Evolutionary conservation across 2,329 filamentous ascomycete genomes (phyloP), one percentile per base, ranked within the genome.

Genomic region (Penicillium sp.): DNA sequence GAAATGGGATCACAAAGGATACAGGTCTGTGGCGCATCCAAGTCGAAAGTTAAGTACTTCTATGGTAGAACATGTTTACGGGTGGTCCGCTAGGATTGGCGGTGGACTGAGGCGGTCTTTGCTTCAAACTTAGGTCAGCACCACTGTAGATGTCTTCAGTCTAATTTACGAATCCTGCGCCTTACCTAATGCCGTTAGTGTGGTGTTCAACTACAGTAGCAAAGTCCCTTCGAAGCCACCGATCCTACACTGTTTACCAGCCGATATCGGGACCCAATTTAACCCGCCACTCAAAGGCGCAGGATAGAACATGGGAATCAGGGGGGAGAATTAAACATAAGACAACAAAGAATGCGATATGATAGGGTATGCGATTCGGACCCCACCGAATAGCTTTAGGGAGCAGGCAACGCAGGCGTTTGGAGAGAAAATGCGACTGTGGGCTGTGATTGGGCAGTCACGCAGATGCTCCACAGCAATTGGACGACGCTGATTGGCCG

Each of bases 401-500:
- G 11, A 15, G 15, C 33, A 18, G 33, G 33, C 33, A 18, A 40
- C 18, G 9, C 18, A 22, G 18, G 18, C n/a, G 37, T 22, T 22
- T 8, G 18, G 37, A 40, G 8, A 18, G n/a, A 9, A 37, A 11
- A 37, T 18, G 6, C n/a, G 7, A 9, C 3, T 37, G 3, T 9
- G n/a, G 8, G 15, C n/a, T 2, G 3, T 37, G n/a, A 37, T 37
- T 37, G 33, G 33, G 15, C 9, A 3, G 7, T 18, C 4, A 18
- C 2, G 11, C 0, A 37, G 4, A 7, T 9, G n/a, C 7, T 27
- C 25, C 43, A 45, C 14, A 20, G 6, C 18, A 9, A 3, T 11
- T 1, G 18, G 1, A 18, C 46, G 22, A 26, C 18, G 20, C 22
- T 49, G 27, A 53, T 65, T 63, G 59, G 62, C 22, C 51, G 1